These are phyloP conservation scores for Rhodomyrtus psidioides DNA, from an alignment of 441 rosid species.

Conservation along the genomic window DNA sequence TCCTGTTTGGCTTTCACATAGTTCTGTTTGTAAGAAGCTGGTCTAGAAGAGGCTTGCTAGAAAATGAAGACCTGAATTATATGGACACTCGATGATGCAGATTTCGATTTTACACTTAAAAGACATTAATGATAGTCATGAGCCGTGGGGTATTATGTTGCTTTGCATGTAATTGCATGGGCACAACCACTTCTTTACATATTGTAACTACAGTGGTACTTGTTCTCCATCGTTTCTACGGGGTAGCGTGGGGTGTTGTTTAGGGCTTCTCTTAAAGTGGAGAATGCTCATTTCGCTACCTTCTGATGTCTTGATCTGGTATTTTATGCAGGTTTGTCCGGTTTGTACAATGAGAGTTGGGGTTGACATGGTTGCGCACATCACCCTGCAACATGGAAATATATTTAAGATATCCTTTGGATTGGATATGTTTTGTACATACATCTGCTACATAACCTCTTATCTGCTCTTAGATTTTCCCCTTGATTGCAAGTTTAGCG, in stretches of 20 bases:
- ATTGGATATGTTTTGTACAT: background rate
- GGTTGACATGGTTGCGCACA: slow-evolving; percentile 62
- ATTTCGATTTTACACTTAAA: background rate
- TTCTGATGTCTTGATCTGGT: background rate
- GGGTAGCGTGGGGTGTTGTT: background rate
- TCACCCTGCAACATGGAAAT: slow-evolving; percentile 66
- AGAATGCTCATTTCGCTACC: background rate
- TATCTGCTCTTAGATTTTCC: background rate
- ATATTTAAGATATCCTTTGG: slow-evolving; percentile 72
- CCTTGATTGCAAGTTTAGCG: background rate
- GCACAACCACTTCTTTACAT: background rate
- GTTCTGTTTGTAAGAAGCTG: background rate
- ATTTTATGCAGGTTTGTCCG: slow-evolving; percentile 56
- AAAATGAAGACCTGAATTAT: background rate
- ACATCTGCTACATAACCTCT: background rate
- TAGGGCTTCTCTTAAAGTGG: background rate
- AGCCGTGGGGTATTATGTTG: background rate
- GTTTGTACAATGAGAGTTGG: slow-evolving; percentile 73
- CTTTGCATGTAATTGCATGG: background rate
- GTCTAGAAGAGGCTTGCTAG: background rate
- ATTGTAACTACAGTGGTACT: background rate
- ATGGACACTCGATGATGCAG: background rate
- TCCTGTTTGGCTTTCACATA: background rate
- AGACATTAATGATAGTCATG: background rate
- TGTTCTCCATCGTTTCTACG: background rate